Conservation (phyloP, 192 early-diverging fungal species). For the Backusella tarrabulga region DNA sequence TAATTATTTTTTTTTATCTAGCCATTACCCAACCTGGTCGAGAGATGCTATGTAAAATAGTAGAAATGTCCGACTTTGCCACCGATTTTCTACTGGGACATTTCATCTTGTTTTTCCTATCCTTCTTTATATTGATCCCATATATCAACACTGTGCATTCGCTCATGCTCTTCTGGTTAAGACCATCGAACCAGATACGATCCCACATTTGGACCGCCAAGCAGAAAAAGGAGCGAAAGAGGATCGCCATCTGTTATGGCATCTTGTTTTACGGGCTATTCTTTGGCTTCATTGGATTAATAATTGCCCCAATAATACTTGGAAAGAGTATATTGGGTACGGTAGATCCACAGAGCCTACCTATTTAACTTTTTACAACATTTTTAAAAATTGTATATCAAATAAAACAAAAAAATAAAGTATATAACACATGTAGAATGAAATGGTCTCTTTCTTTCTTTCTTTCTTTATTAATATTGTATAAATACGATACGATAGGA, state of each 20-base stretch:
- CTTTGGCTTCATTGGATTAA: constrained; percentile 61
- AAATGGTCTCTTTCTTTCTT: not conserved
- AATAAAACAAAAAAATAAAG: not conserved
- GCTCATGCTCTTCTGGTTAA: constrained; percentile 81
- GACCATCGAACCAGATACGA: constrained; percentile 76
- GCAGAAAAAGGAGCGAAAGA: constrained; percentile 57
- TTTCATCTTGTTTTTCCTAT: constrained; percentile 73
- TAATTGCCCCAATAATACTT: constrained; percentile 59
- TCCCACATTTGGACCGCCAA: constrained; percentile 72
- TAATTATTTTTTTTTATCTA: constrained; percentile 10
- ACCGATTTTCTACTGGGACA: constrained; percentile 79
- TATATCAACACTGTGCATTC: constrained; percentile 74
- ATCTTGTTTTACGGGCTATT: constrained; percentile 63
- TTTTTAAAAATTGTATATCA: not conserved
- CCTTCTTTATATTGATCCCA: constrained; percentile 68
- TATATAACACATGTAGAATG: not conserved
- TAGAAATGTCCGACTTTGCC: constrained; percentile 81
- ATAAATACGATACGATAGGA: not conserved
- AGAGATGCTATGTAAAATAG: constrained; percentile 80
- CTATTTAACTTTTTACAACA: not conserved
- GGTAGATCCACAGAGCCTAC: not conserved
- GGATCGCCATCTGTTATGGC: constrained; percentile 67
- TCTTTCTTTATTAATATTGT: too few species aligned
- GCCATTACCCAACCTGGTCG: constrained; percentile 73
- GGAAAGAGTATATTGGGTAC: constrained; percentile 13